Conservation (phyloP, 1,284 basidiomycete species). For the Ceratobasidium sp. region DNA sequence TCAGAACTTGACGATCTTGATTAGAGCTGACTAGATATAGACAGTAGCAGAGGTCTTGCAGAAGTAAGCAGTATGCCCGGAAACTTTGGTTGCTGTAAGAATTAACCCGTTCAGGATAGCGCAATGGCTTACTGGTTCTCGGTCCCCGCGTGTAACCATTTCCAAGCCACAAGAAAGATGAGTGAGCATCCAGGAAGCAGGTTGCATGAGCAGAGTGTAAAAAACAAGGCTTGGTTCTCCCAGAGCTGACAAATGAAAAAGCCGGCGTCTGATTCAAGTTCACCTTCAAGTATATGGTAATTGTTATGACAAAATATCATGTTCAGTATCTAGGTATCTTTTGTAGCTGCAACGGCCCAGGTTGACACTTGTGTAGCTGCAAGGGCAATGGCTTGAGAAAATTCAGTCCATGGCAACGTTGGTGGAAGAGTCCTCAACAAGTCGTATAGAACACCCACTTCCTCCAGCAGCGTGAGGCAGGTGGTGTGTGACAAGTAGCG, state of each 20-base stretch:
- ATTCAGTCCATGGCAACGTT: neutral
- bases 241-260: neutral
- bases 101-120: neutral
- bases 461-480: neutral
- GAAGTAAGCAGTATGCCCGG: neutral
- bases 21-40: neutral
- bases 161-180: neutral
- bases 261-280: neutral
- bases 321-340: neutral
- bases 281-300: neutral
- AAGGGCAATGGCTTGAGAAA: neutral
- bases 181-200: neutral
- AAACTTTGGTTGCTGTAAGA: neutral
- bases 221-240: neutral
- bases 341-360: neutral
- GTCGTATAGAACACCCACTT: neutral
- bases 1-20: neutral
- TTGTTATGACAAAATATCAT: neutral
- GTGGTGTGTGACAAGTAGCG: neutral
- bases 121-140: neutral
- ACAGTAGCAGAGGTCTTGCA: neutral
- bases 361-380: neutral
- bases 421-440: neutral
- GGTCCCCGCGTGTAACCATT: neutral
- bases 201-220: neutral